Conservation (phyloP, 129 eudicot genomes). For the Oenanthe sinensis region DNA sequence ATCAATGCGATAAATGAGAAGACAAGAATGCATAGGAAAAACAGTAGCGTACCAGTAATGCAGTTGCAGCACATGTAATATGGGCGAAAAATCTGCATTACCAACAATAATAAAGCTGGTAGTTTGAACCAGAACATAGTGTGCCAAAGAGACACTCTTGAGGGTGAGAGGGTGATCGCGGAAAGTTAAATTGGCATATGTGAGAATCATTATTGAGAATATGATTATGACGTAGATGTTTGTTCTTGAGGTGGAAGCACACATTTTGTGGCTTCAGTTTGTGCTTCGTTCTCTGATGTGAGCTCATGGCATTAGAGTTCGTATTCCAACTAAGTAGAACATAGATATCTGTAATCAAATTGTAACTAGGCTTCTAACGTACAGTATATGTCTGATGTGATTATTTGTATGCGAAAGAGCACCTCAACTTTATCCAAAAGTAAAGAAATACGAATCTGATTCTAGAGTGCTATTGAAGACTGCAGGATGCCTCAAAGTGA, state of each 20-base stretch:
- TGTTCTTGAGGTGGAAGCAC: not conserved
- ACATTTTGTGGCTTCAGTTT: not conserved
- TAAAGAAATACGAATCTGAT: not conserved
- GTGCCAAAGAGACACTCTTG: not conserved
- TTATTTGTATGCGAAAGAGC: not conserved
- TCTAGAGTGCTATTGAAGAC: not conserved
- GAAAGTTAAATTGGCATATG: not conserved
- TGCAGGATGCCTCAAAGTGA: not conserved
- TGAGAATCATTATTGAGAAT: not conserved
- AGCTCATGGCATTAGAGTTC: not conserved
- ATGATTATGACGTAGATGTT: not conserved
- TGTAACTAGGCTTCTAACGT: too few relatives aligned
- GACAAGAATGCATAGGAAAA: too few relatives aligned
- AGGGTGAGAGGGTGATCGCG: slow-evolving; percentile 10
- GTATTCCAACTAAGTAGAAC: too few relatives aligned
- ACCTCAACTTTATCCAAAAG: not conserved
- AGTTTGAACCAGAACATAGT: not conserved
- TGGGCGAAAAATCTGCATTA: not conserved
- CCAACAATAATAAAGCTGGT: not conserved
- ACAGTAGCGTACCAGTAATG: not conserved
- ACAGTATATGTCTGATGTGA: not conserved
- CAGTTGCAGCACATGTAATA: not conserved
- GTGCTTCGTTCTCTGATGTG: not conserved
- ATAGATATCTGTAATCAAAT: not conserved
- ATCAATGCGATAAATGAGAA: too few relatives aligned